Percentiles rank a stretch among this genome's conserved stretches.
Evolutionary conservation across 2,329 filamentous ascomycete species (phyloP).

Genomic region (Ploettnerulaceae sp.): DNA sequence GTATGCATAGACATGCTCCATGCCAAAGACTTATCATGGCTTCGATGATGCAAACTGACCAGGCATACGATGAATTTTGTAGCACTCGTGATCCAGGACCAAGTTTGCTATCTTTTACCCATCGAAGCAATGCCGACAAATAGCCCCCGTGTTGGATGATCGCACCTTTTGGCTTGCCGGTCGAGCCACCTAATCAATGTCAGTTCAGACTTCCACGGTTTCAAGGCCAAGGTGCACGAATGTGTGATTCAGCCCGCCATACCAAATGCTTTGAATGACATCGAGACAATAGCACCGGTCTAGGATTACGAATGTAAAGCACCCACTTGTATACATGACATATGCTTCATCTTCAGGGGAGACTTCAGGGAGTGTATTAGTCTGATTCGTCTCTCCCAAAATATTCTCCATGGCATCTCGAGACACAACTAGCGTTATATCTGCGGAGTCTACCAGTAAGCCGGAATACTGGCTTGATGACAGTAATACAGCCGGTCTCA

Average conservation of each 20-base stretch:
- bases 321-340: conserved; percentile 6
- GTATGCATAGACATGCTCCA: conserved; percentile 39
- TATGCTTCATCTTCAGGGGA: background rate
- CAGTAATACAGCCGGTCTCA: background rate
- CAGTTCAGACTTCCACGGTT: too few species aligned
- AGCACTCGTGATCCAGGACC: conserved; percentile 8
- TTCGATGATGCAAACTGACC: conserved; percentile 15
- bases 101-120: background rate
- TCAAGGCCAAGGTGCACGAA: too few species aligned
- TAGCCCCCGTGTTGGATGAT: conserved; percentile 15
- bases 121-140: conserved; percentile 1
- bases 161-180: conserved; percentile 19
- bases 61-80: conserved; percentile 15
- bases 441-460: background rate
- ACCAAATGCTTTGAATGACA: too few species aligned
- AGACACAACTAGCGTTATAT: background rate
- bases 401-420: background rate
- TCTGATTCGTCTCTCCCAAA: background rate
- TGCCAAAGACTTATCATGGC: conserved; percentile 27
- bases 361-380: background rate
- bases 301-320: background rate
- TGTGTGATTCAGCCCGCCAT: too few species aligned
- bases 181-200: too few species aligned
- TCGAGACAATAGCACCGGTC: background rate
- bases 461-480: background rate